phyloP scores from a whole-genome alignment of 441 rosid genomes.

The Corymbia calophylla region DNA sequence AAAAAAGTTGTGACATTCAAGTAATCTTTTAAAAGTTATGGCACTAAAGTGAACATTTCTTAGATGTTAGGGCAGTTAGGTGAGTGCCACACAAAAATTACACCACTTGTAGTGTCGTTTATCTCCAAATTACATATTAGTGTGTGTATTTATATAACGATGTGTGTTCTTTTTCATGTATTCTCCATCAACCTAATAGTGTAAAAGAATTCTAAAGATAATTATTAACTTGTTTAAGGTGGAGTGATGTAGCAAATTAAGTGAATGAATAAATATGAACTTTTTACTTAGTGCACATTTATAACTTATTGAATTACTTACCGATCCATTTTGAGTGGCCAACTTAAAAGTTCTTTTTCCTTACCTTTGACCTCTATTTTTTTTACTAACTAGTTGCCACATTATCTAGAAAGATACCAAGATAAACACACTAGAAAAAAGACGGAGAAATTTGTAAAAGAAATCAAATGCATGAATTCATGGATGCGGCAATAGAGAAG shows the following conservation, averaged over 20 bases:
- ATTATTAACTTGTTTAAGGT: neutral
- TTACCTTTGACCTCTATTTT: neutral
- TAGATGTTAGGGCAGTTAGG: neutral
- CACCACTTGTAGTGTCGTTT: neutral
- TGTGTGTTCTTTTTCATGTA: neutral
- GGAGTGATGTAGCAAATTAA: neutral
- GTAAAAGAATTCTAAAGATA: neutral
- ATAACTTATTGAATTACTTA: neutral
- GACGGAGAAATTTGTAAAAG: neutral
- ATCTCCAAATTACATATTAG: neutral
- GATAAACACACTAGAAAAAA: neutral
- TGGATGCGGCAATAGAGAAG: neutral
- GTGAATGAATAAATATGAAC: neutral
- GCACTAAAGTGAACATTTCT: too few species aligned
- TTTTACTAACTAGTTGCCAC: neutral
- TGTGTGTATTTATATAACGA: neutral
- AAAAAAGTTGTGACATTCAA: too few species aligned
- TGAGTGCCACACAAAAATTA: neutral
- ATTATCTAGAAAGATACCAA: neutral
- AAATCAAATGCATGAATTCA: neutral
- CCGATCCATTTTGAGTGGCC: neutral
- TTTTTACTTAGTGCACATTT: neutral
- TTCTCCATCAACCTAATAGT: neutral
- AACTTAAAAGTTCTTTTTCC: neutral
- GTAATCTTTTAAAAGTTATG: too few species aligned